These are phyloP conservation scores for Holtermanniella nyarrowii DNA, from an alignment of 768 basidiomycete species.

Conservation along the genomic window DNA sequence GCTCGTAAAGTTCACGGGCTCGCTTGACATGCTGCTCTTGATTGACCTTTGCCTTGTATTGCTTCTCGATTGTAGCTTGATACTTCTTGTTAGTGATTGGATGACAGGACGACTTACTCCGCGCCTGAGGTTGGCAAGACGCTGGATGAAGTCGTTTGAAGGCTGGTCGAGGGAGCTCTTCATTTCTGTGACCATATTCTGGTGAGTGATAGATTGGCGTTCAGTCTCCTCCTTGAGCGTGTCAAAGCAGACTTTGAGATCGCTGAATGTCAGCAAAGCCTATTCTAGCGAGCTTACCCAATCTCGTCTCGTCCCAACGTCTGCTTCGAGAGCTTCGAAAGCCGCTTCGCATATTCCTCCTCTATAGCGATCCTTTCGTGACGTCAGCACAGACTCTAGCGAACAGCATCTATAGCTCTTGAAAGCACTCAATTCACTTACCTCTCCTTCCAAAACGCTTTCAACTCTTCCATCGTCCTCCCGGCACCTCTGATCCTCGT, in stretches of 20 bases:
- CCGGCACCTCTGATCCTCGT: constrained; percentile 72
- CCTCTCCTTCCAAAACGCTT: constrained; percentile 89
- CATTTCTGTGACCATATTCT: constrained; percentile 63
- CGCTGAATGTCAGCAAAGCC: constrained; percentile 45
- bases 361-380: constrained; percentile 67
- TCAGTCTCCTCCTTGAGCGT: constrained; percentile 74
- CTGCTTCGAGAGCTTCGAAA: constrained; percentile 66
- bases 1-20: constrained; percentile 86
- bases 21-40: constrained; percentile 78
- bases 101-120: constrained; percentile 1
- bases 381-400: constrained; percentile 3
- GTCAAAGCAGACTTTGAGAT: constrained; percentile 69
- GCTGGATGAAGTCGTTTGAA: constrained; percentile 16
- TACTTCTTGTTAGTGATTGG: constrained; percentile 22
- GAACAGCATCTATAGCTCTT: neutral
- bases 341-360: constrained; percentile 84
- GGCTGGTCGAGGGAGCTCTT: constrained; percentile 59
- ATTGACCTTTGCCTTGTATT: constrained; percentile 76
- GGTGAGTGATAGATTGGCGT: constrained; percentile 62
- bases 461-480: constrained; percentile 79
- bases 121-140: constrained; percentile 29
- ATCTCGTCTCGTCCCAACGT: constrained; percentile 80
- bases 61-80: constrained; percentile 73
- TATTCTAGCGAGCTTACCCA: constrained; percentile 52
- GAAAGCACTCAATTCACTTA: constrained; percentile 42